These are phyloP conservation scores for Tricholoma saponaceum DNA, from an alignment of 768 basidiomycete species.

Conservation along the genomic window DNA sequence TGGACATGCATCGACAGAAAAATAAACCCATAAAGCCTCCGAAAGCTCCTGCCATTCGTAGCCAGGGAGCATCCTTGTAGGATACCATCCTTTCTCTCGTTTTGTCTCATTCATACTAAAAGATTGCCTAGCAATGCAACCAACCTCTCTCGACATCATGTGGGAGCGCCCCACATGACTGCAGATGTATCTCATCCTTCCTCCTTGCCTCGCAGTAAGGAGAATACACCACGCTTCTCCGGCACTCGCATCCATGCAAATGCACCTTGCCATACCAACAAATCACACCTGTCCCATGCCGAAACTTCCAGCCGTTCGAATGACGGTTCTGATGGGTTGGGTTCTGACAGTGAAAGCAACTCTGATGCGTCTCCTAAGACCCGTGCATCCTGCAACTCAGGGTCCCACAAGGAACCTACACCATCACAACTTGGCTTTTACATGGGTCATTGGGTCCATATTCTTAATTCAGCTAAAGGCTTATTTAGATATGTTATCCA, in stretches of 20 bases:
- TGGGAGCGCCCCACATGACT: neutral
- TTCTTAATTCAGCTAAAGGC: neutral
- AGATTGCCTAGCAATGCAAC: neutral
- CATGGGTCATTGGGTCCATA: neutral
- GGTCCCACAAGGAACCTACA: neutral
- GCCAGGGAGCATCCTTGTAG: neutral
- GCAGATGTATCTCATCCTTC: neutral
- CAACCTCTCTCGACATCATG: neutral
- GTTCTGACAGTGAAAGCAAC: neutral
- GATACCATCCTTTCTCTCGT: neutral
- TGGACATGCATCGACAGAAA: neutral
- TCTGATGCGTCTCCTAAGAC: neutral
- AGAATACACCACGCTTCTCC: neutral
- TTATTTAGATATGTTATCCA: neutral
- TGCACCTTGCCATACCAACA: neutral
- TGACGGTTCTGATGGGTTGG: neutral
- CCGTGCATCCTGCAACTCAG: neutral
- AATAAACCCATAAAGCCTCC: neutral
- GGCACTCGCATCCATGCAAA: neutral
- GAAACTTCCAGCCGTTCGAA: too few relatives aligned
- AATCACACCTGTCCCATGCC: neutral
- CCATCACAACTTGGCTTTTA: neutral
- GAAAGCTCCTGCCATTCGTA: neutral
- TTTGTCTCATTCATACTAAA: neutral
- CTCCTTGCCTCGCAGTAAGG: neutral